These are phyloP conservation scores for Fusarium tjaetaba DNA, from an alignment of 2,329 filamentous ascomycete species.

Conservation along the genomic window DNA sequence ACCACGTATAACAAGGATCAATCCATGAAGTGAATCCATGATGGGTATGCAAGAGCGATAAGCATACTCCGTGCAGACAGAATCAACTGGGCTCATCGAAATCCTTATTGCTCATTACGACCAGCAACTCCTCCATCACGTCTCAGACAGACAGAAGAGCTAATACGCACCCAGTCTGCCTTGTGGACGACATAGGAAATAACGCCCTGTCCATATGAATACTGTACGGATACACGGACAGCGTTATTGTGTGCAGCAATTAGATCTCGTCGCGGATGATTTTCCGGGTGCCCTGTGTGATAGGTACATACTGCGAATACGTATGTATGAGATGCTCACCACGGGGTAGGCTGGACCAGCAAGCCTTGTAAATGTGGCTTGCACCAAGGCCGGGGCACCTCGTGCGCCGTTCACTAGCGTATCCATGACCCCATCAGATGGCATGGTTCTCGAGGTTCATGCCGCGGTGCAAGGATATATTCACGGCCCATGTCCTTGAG, in stretches of 20 bases:
- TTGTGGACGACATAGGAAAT: slow-evolving; percentile 14
- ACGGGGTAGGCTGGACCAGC: slow-evolving; percentile 27
- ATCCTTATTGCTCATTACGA: slow-evolving; percentile 13
- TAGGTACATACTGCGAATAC: background rate
- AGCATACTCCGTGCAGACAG: background rate
- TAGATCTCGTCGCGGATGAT: slow-evolving; percentile 5
- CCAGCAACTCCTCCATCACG: background rate
- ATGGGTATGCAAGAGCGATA: background rate
- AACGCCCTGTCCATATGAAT: background rate
- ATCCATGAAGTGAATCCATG: background rate
- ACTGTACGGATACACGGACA: background rate
- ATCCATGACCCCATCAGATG: slow-evolving; percentile 29
- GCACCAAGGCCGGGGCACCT: slow-evolving; percentile 44
- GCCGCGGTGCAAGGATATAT: slow-evolving; percentile 4
- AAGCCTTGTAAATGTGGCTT: slow-evolving; percentile 38
- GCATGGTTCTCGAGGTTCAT: slow-evolving; percentile 34
- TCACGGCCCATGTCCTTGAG: slow-evolving; percentile 3
- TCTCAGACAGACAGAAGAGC: slow-evolving; percentile 18
- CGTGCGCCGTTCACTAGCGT: slow-evolving; percentile 44
- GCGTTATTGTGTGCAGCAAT: background rate
- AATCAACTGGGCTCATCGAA: slow-evolving; percentile 13
- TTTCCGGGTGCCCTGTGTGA: slow-evolving; percentile 13
- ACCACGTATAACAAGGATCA: slow-evolving; percentile 4
- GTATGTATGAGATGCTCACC: slow-evolving; percentile 14
- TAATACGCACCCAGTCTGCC: slow-evolving; percentile 16